A percentile compares a stretch with the other conserved stretches of the same genome.
These are phyloP conservation scores for Aquilaria agallochum DNA, from an alignment of 441 rosid species.

Conservation along the genomic window DNA sequence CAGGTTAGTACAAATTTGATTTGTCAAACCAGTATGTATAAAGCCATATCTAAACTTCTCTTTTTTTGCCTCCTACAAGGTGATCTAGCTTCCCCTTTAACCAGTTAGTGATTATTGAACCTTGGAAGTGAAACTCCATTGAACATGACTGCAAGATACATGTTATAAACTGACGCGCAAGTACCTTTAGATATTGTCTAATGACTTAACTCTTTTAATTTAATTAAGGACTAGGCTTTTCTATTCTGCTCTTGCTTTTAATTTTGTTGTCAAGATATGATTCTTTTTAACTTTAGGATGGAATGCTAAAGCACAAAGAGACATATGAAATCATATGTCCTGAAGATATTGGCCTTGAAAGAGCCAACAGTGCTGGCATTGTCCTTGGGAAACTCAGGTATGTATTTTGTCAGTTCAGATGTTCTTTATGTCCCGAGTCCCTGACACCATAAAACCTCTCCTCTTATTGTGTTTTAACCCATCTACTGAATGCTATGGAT, in stretches of 20 bases:
- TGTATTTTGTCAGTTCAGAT: slow-evolving; percentile 2
- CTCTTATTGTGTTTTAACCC: not conserved
- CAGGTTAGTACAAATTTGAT: slow-evolving; percentile 42
- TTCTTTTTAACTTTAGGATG: slow-evolving; percentile 52
- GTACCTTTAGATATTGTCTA: too few species aligned
- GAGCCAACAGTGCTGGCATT: slow-evolving; percentile 85
- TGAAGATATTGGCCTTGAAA: slow-evolving; percentile 90
- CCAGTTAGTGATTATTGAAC: too few species aligned
- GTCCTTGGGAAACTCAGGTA: slow-evolving; percentile 98
- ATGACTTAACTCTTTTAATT: too few species aligned
- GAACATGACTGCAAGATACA: too few species aligned
- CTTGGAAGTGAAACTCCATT: too few species aligned
- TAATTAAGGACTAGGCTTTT: too few species aligned
- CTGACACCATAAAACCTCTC: not conserved
- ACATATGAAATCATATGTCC: slow-evolving; percentile 94
- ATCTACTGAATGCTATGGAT: not conserved
- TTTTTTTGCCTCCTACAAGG: too few species aligned
- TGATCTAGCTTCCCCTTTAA: too few species aligned
- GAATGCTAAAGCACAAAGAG: slow-evolving; percentile 94
- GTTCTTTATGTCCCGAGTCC: not conserved
- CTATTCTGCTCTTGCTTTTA: too few species aligned
- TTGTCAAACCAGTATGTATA: not conserved
- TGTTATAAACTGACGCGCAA: too few species aligned
- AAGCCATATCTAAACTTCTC: too few species aligned
- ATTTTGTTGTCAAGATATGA: slow-evolving; percentile 2